These are phyloP conservation scores for Capsella bursapastoris DNA, from an alignment of 345 rosid genomes.

Conservation along the genomic window DNA sequence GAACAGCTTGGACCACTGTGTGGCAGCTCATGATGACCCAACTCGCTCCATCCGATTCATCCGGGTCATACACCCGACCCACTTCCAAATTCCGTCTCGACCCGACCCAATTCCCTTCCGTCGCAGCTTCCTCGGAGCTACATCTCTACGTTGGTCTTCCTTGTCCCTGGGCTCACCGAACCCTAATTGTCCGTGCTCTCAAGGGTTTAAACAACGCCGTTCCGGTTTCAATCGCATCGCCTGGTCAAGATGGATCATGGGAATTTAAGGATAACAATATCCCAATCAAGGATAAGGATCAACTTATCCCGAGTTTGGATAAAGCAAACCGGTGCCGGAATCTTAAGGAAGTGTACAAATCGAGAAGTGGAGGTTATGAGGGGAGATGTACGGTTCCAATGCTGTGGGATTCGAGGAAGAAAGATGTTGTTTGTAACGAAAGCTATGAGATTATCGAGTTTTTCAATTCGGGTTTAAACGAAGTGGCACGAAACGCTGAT, in stretches of 20 bases:
- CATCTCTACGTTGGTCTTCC: constrained; percentile 94
- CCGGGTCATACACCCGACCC: constrained; percentile 84
- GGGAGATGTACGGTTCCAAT: constrained; percentile 87
- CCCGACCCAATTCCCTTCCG: constrained; percentile 45
- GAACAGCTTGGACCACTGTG: constrained; percentile 71
- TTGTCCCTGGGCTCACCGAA: constrained; percentile 96
- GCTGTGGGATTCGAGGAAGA: constrained; percentile 71
- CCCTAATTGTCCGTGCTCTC: constrained; percentile 78
- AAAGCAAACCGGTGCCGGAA: constrained; percentile 60
- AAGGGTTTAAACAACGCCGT: constrained; percentile 77
- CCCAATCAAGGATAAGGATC: constrained; percentile 36
- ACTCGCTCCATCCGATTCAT: constrained; percentile 84
- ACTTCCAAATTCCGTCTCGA: constrained; percentile 67
- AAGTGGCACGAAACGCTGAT: constrained; percentile 51
- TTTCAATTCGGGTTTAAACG: constrained; percentile 70
- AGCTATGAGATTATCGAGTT: constrained; percentile 78
- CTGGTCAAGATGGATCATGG: constrained; percentile 88
- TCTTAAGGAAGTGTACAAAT: constrained; percentile 69
- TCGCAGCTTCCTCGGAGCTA: constrained; percentile 46
- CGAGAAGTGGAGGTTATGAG: constrained; percentile 63
- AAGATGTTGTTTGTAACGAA: constrained; percentile 76
- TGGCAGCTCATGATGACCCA: constrained; percentile 96
- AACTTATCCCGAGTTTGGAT: constrained; percentile 65
- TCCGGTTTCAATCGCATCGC: constrained; percentile 69
- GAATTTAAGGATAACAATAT: constrained; percentile 50